Evolutionary conservation across 768 basidiomycete species (phyloP).

Genomic region (Xanthoconium stramineum): DNA sequence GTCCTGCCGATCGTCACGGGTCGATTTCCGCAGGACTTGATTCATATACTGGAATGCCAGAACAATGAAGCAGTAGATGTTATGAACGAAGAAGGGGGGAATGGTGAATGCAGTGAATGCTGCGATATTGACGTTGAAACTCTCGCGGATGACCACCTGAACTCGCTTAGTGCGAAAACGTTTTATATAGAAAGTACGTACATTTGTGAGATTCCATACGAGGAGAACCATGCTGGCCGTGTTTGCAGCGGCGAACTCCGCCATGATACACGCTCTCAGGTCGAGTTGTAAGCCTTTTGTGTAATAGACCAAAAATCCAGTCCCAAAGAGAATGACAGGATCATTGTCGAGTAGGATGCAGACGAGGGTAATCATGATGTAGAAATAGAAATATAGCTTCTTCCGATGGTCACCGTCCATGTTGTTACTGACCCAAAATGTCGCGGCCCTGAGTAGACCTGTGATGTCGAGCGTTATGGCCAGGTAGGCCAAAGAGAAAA

Average conservation of each 20-base stretch:
- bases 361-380: constrained; percentile 71
- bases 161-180: background rate
- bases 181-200: background rate
- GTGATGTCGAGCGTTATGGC: constrained; percentile 88
- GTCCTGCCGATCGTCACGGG: constrained; percentile 36
- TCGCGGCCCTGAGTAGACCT: constrained; percentile 80
- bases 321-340: constrained; percentile 89
- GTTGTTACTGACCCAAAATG: constrained; percentile 54
- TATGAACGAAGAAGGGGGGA: constrained; percentile 71
- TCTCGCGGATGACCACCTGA: constrained; percentile 63
- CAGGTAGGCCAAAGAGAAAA: constrained; percentile 90
- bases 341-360: constrained; percentile 88
- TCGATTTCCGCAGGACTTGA: constrained; percentile 48
- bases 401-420: constrained; percentile 60
- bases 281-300: constrained; percentile 56
- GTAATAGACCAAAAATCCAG: constrained; percentile 86
- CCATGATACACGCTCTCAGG: constrained; percentile 65
- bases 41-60: constrained; percentile 58
- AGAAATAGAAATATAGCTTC: constrained; percentile 76
- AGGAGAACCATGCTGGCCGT: background rate
- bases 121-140: constrained; percentile 44
- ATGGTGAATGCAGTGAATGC: constrained; percentile 82
- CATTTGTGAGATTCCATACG: background rate
- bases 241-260: constrained; percentile 79
- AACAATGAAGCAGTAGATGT: constrained; percentile 58